These are phyloP conservation scores for Colletotrichum sp. DNA, from an alignment of 2,329 filamentous ascomycete species.

Conservation along the genomic window DNA sequence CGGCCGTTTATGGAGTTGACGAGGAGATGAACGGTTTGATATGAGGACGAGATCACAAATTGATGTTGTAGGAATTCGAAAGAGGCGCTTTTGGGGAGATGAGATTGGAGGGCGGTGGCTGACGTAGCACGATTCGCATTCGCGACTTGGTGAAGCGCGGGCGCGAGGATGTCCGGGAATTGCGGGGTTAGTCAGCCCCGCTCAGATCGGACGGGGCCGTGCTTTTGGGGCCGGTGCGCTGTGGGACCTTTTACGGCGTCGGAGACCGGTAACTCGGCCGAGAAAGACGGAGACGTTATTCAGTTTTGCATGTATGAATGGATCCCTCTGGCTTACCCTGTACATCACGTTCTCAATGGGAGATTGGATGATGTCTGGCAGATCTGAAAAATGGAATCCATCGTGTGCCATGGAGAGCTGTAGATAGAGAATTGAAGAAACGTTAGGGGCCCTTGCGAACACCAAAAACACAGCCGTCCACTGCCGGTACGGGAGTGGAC, in stretches of 20 bases:
- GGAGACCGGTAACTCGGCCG: neutral
- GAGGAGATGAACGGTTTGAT: rapidly evolving
- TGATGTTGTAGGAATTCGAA: neutral
- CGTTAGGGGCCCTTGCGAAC: too few species aligned
- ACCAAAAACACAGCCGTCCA: too few species aligned
- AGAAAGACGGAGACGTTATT: neutral
- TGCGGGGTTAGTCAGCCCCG: neutral
- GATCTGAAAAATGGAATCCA: too few species aligned
- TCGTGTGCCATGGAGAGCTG: too few species aligned
- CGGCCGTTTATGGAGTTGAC: neutral
- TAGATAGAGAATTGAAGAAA: too few species aligned
- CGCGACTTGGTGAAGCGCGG: neutral
- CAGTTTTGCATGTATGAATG: neutral
- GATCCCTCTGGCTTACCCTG: neutral
- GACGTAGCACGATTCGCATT: neutral
- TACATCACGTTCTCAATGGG: neutral
- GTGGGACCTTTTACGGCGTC: neutral
- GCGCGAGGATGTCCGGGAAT: neutral
- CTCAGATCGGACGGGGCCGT: neutral
- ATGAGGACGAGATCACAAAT: rapidly evolving
- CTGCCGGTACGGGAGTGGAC: too few species aligned
- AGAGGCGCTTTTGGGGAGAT: neutral
- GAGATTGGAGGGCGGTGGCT: neutral
- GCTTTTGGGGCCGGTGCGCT: neutral
- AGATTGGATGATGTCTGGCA: rapidly evolving